phyloP scores from a whole-genome alignment of 441 rosid species.

The Erodium texanum region DNA sequence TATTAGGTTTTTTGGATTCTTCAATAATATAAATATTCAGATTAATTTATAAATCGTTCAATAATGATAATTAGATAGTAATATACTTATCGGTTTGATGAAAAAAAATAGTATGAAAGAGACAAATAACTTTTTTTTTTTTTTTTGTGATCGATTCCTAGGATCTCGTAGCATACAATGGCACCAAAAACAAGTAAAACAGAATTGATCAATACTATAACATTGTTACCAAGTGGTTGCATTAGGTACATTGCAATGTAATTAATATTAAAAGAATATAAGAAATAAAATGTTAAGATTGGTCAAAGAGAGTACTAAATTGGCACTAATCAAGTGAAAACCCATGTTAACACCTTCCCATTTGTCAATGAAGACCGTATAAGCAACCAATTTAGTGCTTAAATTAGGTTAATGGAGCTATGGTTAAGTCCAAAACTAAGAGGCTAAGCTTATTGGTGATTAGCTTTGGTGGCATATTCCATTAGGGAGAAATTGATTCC shows the following conservation, averaged over 20 bases:
- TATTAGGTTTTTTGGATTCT: no score
- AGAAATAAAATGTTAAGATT: conserved; percentile 13
- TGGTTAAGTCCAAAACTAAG: not conserved
- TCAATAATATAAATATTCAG: no score
- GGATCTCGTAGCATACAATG: conserved; percentile 5
- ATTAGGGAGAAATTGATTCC: not conserved
- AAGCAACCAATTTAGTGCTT: conserved; percentile 27
- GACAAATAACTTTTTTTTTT: no score
- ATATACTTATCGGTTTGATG: no score
- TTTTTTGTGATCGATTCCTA: no score
- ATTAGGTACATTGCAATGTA: not conserved
- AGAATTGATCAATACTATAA: no score
- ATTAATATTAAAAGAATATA: not conserved
- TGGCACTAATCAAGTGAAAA: conserved; percentile 19
- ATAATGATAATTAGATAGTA: no score
- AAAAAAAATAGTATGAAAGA: no score
- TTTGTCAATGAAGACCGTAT: conserved; percentile 25
- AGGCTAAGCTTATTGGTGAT: no score
- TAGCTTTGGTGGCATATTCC: not conserved
- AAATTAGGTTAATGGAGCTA: conserved; percentile 16
- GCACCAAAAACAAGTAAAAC: no score
- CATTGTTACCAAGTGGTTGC: not conserved
- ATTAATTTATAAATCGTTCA: no score
- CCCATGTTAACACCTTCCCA: conserved; percentile 24
- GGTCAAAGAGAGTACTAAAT: conserved; percentile 16